These are phyloP conservation scores for Alternaria viburni DNA, from an alignment of 2,329 filamentous ascomycete species.

Conservation along the genomic window DNA sequence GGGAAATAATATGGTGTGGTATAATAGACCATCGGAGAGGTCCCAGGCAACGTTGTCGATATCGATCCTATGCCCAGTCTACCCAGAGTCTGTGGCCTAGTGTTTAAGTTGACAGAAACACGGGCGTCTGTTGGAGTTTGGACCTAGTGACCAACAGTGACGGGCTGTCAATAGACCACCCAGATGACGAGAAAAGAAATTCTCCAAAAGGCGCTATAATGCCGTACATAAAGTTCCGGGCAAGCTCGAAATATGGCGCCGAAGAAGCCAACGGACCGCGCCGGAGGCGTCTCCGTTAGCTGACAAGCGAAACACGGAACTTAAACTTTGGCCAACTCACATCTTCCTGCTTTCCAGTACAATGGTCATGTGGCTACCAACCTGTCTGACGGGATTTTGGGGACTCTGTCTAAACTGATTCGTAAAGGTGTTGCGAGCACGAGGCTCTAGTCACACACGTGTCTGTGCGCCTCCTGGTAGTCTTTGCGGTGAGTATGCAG, in stretches of 20 bases:
- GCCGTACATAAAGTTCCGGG: conserved; percentile 11
- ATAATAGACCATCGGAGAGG: background rate
- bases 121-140: background rate
- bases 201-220: conserved; percentile 2
- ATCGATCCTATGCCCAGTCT: background rate
- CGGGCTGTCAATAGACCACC: background rate
- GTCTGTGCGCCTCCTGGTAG: background rate
- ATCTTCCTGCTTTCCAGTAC: conserved; percentile 13
- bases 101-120: background rate
- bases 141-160: background rate
- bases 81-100: background rate
- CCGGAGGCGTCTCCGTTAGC: conserved; percentile 28
- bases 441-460: background rate
- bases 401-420: background rate
- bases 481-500: background rate
- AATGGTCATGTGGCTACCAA: conserved; percentile 18
- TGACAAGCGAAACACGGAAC: conserved; percentile 12
- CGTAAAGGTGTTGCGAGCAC: background rate
- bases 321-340: conserved; percentile 1
- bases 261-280: conserved; percentile 15
- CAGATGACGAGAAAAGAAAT: background rate
- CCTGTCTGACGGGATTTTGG: conserved; percentile 2
- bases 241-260: background rate
- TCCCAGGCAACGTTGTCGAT: background rate
- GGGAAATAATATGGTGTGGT: background rate